These are phyloP conservation scores for Suhomyces kunorum DNA, from an alignment of 1,139 yeast species.

Conservation along the genomic window DNA sequence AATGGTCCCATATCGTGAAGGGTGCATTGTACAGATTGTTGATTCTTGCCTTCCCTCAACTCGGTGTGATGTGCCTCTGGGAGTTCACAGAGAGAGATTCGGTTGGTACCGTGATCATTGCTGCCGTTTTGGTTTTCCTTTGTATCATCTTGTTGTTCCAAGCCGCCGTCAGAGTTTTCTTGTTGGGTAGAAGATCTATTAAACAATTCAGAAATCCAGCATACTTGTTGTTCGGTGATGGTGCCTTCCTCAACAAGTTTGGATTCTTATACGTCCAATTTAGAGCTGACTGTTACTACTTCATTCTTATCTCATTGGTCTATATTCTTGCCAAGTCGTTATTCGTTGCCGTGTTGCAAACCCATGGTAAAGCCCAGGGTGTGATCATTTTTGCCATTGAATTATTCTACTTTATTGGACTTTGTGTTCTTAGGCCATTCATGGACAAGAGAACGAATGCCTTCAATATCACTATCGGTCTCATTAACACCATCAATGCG, in stretches of 20 bases:
- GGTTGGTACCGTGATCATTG: slow-evolving; percentile 77
- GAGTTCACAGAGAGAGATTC: slow-evolving; percentile 83
- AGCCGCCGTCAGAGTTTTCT: slow-evolving; percentile 71
- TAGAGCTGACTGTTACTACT: slow-evolving; percentile 85
- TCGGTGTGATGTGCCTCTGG: slow-evolving; percentile 83
- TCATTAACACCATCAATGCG: slow-evolving; percentile 78
- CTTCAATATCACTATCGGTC: slow-evolving; percentile 82
- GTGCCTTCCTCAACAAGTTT: slow-evolving; percentile 75
- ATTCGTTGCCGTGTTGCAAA: slow-evolving; percentile 84
- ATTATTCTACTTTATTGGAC: slow-evolving; percentile 58
- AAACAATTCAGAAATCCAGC: slow-evolving; percentile 87
- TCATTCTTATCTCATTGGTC: slow-evolving; percentile 62
- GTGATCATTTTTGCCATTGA: slow-evolving; percentile 76
- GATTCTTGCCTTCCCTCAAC: slow-evolving; percentile 81
- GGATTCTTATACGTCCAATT: slow-evolving; percentile 93
- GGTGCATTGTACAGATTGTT: slow-evolving; percentile 86
- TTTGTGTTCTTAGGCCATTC: slow-evolving; percentile 79
- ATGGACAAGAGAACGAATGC: slow-evolving; percentile 94
- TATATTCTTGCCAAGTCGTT: slow-evolving; percentile 76
- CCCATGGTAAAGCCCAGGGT: slow-evolving; percentile 78
- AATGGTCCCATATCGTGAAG: slow-evolving; percentile 79
- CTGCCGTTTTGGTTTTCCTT: slow-evolving; percentile 63
- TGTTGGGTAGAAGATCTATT: slow-evolving; percentile 71
- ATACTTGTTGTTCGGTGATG: slow-evolving; percentile 83
- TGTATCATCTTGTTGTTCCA: slow-evolving; percentile 62